Conservation (phyloP, 371 early-diverging fungal species). For the Apophysomyces sp. region DNA sequence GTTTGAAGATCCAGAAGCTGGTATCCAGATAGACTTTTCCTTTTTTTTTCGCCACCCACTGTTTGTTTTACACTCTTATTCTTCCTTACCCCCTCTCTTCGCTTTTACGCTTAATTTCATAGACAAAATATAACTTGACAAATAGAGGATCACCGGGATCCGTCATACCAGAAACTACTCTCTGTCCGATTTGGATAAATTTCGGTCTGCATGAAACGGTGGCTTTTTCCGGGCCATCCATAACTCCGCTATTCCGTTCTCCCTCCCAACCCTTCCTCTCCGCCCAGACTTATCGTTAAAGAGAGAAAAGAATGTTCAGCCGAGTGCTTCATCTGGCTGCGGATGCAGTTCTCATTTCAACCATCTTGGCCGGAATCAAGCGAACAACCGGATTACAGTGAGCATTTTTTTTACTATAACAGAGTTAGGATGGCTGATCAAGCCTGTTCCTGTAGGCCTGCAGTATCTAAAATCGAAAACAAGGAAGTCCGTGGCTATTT, state of each 20-base stretch:
- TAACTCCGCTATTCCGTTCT: background rate
- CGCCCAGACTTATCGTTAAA: background rate
- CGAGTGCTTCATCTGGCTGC: slow-evolving; percentile 65
- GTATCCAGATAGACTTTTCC: background rate
- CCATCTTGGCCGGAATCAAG: slow-evolving; percentile 76
- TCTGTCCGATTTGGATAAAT: too few relatives aligned
- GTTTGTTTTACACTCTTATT: background rate
- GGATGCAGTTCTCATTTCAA: slow-evolving; percentile 71
- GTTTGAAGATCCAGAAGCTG: background rate
- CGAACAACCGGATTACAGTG: slow-evolving; percentile 68
- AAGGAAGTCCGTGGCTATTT: slow-evolving; percentile 52
- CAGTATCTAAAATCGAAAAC: slow-evolving; percentile 56
- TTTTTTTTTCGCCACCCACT: background rate
- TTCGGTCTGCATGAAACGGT: background rate
- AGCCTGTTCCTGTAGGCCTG: slow-evolving; percentile 48
- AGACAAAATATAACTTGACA: too few relatives aligned
- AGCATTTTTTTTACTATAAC: slow-evolving; percentile 6
- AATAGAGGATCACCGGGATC: too few relatives aligned
- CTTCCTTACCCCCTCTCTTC: background rate
- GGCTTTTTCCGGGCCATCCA: background rate
- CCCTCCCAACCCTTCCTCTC: background rate
- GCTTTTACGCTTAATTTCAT: background rate
- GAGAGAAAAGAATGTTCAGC: slow-evolving; percentile 30
- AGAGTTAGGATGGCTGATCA: background rate
- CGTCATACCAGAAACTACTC: too few relatives aligned